Evolutionary conservation across 768 basidiomycete genomes (phyloP).

Genomic region (Cystobasidium onofrii): DNA sequence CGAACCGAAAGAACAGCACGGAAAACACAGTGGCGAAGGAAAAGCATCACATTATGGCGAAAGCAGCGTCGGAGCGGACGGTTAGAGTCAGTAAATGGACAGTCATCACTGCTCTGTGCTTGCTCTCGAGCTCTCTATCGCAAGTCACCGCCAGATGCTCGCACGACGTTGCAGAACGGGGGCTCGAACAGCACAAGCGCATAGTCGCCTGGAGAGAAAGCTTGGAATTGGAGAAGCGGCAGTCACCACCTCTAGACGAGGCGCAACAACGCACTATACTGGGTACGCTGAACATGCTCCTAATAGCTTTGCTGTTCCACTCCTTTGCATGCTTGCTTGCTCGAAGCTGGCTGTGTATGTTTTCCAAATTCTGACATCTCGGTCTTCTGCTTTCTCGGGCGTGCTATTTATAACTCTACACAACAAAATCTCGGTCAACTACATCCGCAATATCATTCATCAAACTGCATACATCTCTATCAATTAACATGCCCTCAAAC

Average conservation of each 20-base stretch:
- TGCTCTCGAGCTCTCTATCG: background rate
- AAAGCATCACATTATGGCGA: no score
- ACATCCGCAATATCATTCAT: background rate
- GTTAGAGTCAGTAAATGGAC: no score
- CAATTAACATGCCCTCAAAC: background rate
- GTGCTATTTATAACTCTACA: no score
- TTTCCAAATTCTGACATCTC: background rate
- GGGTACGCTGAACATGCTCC: no score
- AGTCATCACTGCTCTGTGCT: background rate
- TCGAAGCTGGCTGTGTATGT: no score
- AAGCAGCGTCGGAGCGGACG: no score
- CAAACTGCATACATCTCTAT: background rate
- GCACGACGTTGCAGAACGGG: background rate
- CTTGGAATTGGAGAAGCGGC: background rate
- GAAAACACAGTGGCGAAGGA: no score
- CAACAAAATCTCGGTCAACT: no score
- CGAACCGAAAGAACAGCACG: no score
- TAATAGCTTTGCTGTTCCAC: no score
- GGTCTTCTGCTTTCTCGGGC: no score
- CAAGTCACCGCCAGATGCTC: background rate
- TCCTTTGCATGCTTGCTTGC: no score
- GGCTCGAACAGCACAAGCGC: conserved; percentile 6
- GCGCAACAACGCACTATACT: background rate
- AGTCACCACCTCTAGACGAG: background rate
- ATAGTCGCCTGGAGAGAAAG: background rate